phyloP scores from a whole-genome alignment of 768 basidiomycete genomes.

The Termitomyces sp. region DNA sequence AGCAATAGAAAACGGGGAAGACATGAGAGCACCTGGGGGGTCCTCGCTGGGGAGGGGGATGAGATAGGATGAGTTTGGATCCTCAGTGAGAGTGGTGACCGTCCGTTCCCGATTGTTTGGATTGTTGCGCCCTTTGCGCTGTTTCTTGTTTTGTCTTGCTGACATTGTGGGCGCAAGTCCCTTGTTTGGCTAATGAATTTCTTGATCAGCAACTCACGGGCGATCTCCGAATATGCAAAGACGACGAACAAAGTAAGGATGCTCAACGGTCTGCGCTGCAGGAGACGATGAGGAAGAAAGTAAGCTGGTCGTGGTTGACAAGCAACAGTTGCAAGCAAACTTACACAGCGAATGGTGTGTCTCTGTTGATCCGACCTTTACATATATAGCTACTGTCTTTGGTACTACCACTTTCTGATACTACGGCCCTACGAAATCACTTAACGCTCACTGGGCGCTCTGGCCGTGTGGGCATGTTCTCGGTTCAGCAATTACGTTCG shows the following conservation, averaged over 20 bases:
- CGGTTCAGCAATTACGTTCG: not conserved
- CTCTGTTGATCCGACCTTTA: slow-evolving; percentile 19
- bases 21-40: slow-evolving; percentile 32
- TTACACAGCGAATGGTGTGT: slow-evolving; percentile 11
- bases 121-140: slow-evolving; percentile 47
- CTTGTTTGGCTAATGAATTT: slow-evolving; percentile 16
- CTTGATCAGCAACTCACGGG: slow-evolving; percentile 18
- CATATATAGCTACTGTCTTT: slow-evolving; percentile 10
- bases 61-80: slow-evolving; percentile 51
- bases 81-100: slow-evolving; percentile 64
- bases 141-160: slow-evolving; percentile 61
- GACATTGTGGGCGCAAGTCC: slow-evolving; percentile 37
- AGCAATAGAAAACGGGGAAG: slow-evolving; percentile 34
- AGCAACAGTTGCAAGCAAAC: slow-evolving; percentile 12
- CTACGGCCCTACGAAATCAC: not conserved
- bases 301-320: slow-evolving; percentile 1
- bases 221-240: slow-evolving; percentile 13
- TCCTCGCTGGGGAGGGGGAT: slow-evolving; percentile 52
- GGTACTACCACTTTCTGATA: not conserved
- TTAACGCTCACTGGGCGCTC: not conserved
- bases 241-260: slow-evolving; percentile 7
- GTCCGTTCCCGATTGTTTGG: slow-evolving; percentile 59
- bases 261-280: not conserved
- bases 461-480: not conserved
- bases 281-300: not conserved